phyloP scores from a whole-genome alignment of 306 rosid genomes.

The Lathyrus sativus region DNA sequence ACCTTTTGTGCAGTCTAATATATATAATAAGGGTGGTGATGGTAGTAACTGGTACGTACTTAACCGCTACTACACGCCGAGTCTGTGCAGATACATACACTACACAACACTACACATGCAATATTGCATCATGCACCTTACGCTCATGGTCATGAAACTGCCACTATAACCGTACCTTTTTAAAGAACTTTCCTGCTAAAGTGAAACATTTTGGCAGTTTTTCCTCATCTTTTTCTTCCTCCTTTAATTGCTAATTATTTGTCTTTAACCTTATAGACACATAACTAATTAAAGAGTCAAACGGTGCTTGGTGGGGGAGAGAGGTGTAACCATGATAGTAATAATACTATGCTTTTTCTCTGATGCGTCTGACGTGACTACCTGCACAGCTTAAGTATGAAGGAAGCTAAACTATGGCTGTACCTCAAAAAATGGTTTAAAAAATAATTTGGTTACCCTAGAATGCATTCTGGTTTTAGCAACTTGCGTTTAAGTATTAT shows the following conservation, averaged over 20 bases:
- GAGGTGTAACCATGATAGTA: too few relatives aligned
- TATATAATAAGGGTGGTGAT: not conserved
- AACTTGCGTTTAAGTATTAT: too few relatives aligned
- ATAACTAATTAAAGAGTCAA: not conserved
- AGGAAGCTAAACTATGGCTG: too few relatives aligned
- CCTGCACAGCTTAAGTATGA: not conserved
- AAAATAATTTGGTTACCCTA: too few relatives aligned
- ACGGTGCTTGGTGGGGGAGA: not conserved
- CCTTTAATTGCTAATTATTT: not conserved
- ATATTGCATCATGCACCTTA: not conserved
- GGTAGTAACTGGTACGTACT: not conserved
- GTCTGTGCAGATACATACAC: not conserved
- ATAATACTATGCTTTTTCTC: not conserved
- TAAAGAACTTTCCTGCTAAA: conserved; percentile 12
- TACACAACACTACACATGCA: not conserved
- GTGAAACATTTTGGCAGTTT: conserved; percentile 9
- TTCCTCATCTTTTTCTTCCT: not conserved
- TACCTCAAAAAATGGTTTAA: too few relatives aligned
- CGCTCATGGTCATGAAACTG: not conserved
- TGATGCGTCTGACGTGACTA: not conserved
- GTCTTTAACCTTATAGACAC: not conserved
- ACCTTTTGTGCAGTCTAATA: too few relatives aligned
- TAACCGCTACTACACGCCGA: conserved; percentile 4
- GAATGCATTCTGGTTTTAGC: too few relatives aligned
- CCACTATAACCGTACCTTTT: not conserved